Evolutionary conservation across 2,329 filamentous ascomycete species (phyloP), one percentile per base, ranked within the genome.

Genomic region (Fusarium chlamydosporum): DNA sequence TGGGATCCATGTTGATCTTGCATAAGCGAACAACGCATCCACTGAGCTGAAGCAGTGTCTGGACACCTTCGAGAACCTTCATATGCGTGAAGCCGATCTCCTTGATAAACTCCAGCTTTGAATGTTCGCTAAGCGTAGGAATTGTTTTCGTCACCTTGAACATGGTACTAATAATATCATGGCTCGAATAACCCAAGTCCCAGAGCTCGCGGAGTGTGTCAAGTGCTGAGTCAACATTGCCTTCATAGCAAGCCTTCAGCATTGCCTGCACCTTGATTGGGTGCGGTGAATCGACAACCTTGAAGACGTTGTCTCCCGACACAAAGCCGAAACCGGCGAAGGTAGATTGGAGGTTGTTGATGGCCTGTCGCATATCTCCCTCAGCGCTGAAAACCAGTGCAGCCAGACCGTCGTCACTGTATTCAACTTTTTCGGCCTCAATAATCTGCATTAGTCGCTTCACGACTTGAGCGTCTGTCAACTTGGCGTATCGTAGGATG

Each of bases 11-110:
- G 79, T 97, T 97, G 78, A 98, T 90, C 84, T 92, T 97, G 82
- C 93, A 96, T 58, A 99, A 84, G 74, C 95, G 90, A 16, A 93
- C 94, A 23, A 99, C 86, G 77, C 95, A 98, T 12, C 95, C 96
- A 76, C 93, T 96, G 45, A 99, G 85, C 80, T 99, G 96, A 61
- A 99, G 86, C 67, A 97, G 86, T 9, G 95, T 97, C 81, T 98
- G 95, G 26, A 99, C 93, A 31, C 96, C 96, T 77, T 99, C 96
- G n/a, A 99, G 83, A 57, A 99, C 95, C 79, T 96, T 94, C 96
- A 99, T 99, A 78, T 99, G 96, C 4, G 96, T 97, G 80, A 98
- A 98, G 54, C 96, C 96, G 79, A 99, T 99, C 82, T 97, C 96
- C 82, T 94, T 95, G 82, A 98, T 97, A 74, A 98, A 99, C 78